phyloP scores from a whole-genome alignment of 176 grass and related monocot species.

The Musa beccarii region DNA sequence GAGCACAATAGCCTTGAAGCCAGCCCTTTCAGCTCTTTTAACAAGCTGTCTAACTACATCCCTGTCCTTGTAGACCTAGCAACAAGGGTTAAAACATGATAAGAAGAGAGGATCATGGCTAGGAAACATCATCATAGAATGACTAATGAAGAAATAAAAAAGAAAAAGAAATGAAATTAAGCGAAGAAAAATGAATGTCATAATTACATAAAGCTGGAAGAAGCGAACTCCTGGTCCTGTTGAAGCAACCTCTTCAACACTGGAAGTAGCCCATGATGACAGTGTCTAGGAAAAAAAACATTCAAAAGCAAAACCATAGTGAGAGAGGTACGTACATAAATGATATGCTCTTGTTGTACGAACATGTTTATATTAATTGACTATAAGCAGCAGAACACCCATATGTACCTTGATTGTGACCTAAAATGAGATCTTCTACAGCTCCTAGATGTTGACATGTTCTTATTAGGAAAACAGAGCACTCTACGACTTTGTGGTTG shows the following conservation, averaged over 20 bases:
- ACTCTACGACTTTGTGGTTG: too few species aligned
- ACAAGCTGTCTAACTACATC: conserved; percentile 66
- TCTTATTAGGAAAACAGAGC: too few species aligned
- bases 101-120: neutral
- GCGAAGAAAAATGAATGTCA: neutral
- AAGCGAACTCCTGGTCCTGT: conserved; percentile 83
- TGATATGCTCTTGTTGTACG: too few species aligned
- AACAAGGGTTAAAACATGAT: neutral
- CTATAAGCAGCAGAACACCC: too few species aligned
- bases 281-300: conserved; percentile 46
- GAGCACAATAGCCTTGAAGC: conserved; percentile 85
- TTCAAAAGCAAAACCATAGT: neutral
- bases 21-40: conserved; percentile 74
- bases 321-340: neutral
- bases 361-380: too few species aligned
- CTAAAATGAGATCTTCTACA: too few species aligned
- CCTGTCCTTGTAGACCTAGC: conserved; percentile 85
- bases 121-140: neutral
- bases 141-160: neutral
- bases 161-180: neutral
- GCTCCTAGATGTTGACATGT: too few species aligned
- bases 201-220: conserved; percentile 89
- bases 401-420: too few species aligned
- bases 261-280: conserved; percentile 83
- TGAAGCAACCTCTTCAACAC: conserved; percentile 79